Base-by-base conservation (phyloP, 805 yeast genomes). In the Suhomyces faveliae region DNA sequence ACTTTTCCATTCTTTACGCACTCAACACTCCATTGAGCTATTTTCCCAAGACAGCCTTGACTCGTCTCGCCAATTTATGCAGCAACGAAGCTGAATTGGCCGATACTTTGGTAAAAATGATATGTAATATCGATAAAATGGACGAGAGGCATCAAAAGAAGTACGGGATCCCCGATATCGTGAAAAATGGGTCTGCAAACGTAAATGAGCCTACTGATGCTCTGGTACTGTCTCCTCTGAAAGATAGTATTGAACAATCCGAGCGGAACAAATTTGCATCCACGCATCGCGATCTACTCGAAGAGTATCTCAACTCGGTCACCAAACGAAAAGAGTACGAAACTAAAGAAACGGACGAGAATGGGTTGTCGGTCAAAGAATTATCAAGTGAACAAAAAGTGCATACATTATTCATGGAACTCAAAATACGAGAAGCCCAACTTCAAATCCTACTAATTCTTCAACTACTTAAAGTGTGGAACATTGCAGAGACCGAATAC, bases 381-480 rank as follows among this genome's bases (percentile, higher is more conserved):
- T 25, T 45, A 2, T 24, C 38, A 3, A 35, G 37, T 13, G 56
- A 53, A 6, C 64, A 64, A 21, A 53, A 58, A 7, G 35, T 66
- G 1, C 56, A 55, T 1, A 68, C 63, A 12, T 50, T 76, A 1
- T 56, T 69, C 2, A 59, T 66, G 33, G 70, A 73, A 33, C 63
- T 81, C 49, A 81, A 80, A 51, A 66, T 77, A 2, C 63, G 85
- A 29, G 86, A 81, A 52, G 77, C 83, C 1, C 84, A 80, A 51
- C 57, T 82, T 25, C 86, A 82, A 55, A 64, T 80, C 0, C 53
- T 82, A 2, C 50, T 80, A 0, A 51, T 78, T 2, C 53, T 81
- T 35, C 86, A 82, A 52, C 47, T 79, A 3, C 59, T 81, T 2
- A 52, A 60, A 19, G 42, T 64, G 9, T 58, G 67, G 48, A 61